These are phyloP conservation scores for Sclerotinia glacialis DNA, from an alignment of 2,329 filamentous ascomycete species.

Conservation along the genomic window DNA sequence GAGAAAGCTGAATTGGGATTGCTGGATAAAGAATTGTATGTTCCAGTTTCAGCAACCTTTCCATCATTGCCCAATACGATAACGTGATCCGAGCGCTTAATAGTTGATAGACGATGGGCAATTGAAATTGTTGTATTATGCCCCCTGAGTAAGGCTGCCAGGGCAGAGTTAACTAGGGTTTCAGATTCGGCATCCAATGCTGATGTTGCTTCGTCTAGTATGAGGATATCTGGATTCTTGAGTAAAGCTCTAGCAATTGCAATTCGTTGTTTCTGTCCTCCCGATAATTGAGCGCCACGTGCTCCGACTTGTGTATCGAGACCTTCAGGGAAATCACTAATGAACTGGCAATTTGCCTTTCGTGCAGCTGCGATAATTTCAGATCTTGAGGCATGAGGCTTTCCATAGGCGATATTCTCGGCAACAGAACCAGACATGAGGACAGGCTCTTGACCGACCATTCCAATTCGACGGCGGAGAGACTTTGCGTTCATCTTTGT, in stretches of 20 bases:
- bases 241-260: slow-evolving; percentile 92
- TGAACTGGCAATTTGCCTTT: slow-evolving; percentile 94
- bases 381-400: slow-evolving; percentile 69
- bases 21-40: slow-evolving; percentile 71
- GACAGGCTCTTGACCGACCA: slow-evolving; percentile 94
- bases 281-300: slow-evolving; percentile 87
- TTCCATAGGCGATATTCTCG: slow-evolving; percentile 90
- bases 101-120: slow-evolving; percentile 91
- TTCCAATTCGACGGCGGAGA: slow-evolving; percentile 84
- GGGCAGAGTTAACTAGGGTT: slow-evolving; percentile 89
- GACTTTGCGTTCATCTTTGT: slow-evolving; percentile 89
- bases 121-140: slow-evolving; percentile 97
- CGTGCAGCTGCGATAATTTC: slow-evolving; percentile 86
- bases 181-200: slow-evolving; percentile 96
- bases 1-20: slow-evolving; percentile 81
- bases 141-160: slow-evolving; percentile 75
- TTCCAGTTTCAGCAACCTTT: slow-evolving; percentile 85
- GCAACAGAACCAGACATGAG: slow-evolving; percentile 82
- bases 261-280: slow-evolving; percentile 96
- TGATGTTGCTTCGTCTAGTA: slow-evolving; percentile 94
- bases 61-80: slow-evolving; percentile 87
- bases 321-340: slow-evolving; percentile 93
- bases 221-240: slow-evolving; percentile 94
- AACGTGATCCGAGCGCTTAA: slow-evolving; percentile 91
- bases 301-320: slow-evolving; percentile 92